Base-by-base conservation (phyloP, 345 rosid species). In the Aegle marmelos region DNA sequence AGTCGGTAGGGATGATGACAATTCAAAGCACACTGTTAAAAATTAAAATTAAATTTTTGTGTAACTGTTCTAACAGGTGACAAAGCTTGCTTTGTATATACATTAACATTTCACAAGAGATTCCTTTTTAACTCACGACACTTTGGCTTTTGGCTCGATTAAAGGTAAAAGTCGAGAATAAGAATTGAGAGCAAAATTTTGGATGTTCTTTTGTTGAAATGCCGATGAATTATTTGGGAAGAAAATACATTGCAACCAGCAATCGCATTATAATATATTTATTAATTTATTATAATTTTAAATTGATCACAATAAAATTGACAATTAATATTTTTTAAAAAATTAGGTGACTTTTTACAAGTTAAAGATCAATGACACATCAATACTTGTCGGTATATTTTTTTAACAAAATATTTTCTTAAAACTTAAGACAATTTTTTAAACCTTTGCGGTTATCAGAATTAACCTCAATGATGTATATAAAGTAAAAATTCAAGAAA, bases 1-100 rank as follows among this genome's bases (percentile, higher is more conserved):
- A 72, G 78, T 72, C 83, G 77, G 78, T 74, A 16, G 48, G 48
- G 78, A 64, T 75, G 62, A 64, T 31, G 78, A 53, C 71, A 75
- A 7, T 16, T 31, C 48, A 50, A 13, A 25, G 7, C 6, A 0
- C 22, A 53, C 22, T 53, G 57, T 53, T 17, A 54, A 45, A 4
- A 6, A 28, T 53, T 10, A 28, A 34, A 59, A 73, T 1, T 59
- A 2, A 24, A 57, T 57, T 2, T 56, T 59, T 58, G n/a, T 7
- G 17, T 25, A 7, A 48, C 73, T 69, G 33, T 41, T 69, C 33
- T 25, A 41, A 45, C 25, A 25, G 9, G 54, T 24, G 24, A 39
- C 54, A 37, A 59, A 59, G 45, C 48, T 53, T 54, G 73, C 70
- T 53, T 13, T 45, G 17, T 22, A 17, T 16, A 17, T 45, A 0